Percentiles rank a stretch among this genome's conserved stretches.
Conservation (phyloP, 257 asterid species). For the Hygrophila difformis region DNA sequence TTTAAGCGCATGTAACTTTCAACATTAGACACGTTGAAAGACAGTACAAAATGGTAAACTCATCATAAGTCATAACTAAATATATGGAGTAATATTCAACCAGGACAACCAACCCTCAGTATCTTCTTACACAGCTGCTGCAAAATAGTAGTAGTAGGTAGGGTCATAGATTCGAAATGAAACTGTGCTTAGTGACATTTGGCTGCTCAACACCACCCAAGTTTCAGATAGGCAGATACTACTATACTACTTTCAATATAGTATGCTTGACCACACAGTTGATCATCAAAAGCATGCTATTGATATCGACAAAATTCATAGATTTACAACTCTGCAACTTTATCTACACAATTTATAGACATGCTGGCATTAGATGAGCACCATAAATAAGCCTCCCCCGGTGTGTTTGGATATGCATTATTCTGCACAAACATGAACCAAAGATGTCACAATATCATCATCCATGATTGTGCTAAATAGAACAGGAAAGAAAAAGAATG, state of each 20-base stretch:
- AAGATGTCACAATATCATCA: neutral
- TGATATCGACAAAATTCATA: slow-evolving; percentile 13
- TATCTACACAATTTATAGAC: slow-evolving; percentile 19
- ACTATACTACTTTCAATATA: neutral
- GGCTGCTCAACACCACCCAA: no score
- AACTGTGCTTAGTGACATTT: no score
- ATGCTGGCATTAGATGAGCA: slow-evolving; percentile 17
- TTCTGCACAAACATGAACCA: slow-evolving; percentile 22
- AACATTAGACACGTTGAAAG: no score
- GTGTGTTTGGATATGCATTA: slow-evolving; percentile 3
- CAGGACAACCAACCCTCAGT: no score
- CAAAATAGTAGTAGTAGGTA: no score
- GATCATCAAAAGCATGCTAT: neutral
- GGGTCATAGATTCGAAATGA: no score
- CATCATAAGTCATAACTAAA: no score
- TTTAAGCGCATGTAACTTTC: no score
- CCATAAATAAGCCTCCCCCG: slow-evolving; percentile 11
- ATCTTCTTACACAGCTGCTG: no score
- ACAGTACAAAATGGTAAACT: no score
- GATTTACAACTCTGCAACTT: slow-evolving; percentile 14
- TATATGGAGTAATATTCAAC: no score
- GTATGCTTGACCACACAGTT: neutral
- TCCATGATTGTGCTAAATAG: neutral
- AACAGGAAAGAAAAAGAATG: neutral
- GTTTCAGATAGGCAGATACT: neutral